Base-by-base conservation (phyloP, 2,329 filamentous ascomycete species). In the Colletotrichum chlorophyti region DNA sequence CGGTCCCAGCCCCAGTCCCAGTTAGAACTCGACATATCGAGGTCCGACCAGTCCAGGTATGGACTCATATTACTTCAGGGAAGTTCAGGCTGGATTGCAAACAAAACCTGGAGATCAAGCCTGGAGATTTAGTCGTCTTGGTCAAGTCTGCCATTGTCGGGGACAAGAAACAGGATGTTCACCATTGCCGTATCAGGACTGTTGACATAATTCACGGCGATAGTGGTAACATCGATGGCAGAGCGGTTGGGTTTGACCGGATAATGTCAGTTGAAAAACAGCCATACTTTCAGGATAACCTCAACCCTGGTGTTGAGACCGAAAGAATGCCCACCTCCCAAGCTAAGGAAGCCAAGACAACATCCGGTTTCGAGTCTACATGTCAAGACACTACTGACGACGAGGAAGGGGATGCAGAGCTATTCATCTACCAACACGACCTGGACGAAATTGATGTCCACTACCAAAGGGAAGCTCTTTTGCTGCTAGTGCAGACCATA, bases 401-500 rank as follows among this genome's bases (percentile, higher is more conserved):
- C 8, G 53, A 61, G 10, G 35, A 38, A 10, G 54, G 35, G 3
- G 35, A 60, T 2, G 64, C 59, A 12, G 42, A 67, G 6, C 52
- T 74, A 4, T 73, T 66, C 23, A 53, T 79, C 8, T 90, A 86
- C 65, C 71, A 81, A 49, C 70, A 77, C 12, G 82, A 87, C 48
- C 84, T 91, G 42, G 85, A 89, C 58, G 74, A 80, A 3, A 68
- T 90, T 11, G 26, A 66, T 0, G 65, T 75, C 0, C 2, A 29
- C 0, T 65, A 73, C 3, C 88, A 88, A 66, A 72, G 78, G 4
- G 73, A 74, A 1, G 81, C 86, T 11, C 76, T 85, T 50, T 68
- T 73, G 4, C 68, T 86, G 8, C 63, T 83, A 17, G 72, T 91
- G 0, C 76, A 84, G 11, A 78, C 82, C 1, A 74, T 92, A 3